These are phyloP conservation scores for Penicillium sclerotigenum DNA, from an alignment of 2,329 filamentous ascomycete species.

Conservation along the genomic window DNA sequence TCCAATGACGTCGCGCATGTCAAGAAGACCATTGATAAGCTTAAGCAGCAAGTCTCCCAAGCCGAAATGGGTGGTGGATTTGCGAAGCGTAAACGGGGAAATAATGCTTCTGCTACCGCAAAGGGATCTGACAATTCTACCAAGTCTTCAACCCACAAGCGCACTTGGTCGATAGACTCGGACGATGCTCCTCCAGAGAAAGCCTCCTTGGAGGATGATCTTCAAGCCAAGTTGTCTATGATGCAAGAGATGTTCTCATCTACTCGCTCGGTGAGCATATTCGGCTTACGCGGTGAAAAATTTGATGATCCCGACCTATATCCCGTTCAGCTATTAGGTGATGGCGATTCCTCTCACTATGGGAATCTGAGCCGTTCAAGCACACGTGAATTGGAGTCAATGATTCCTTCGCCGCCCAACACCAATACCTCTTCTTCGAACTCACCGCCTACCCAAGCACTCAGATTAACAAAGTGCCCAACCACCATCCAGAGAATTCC, in stretches of 20 bases:
- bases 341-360: slow-evolving; percentile 31
- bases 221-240: slow-evolving; percentile 43
- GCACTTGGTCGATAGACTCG: slow-evolving; percentile 94
- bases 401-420: slow-evolving; percentile 39
- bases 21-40: slow-evolving; percentile 93
- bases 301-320: slow-evolving; percentile 47
- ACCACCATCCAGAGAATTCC: slow-evolving; percentile 32
- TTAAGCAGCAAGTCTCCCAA: slow-evolving; percentile 89
- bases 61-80: slow-evolving; percentile 59
- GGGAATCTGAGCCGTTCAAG: slow-evolving; percentile 29
- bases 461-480: slow-evolving; percentile 23
- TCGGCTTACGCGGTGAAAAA: slow-evolving; percentile 44
- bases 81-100: slow-evolving; percentile 58
- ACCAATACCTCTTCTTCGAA: slow-evolving; percentile 41
- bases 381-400: slow-evolving; percentile 34
- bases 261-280: slow-evolving; percentile 41
- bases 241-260: slow-evolving; percentile 50
- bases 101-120: slow-evolving; percentile 50
- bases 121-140: slow-evolving; percentile 59
- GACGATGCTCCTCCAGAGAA: slow-evolving; percentile 46
- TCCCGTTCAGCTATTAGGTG: slow-evolving; percentile 40
- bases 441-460: slow-evolving; percentile 31
- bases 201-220: slow-evolving; percentile 42
- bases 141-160: slow-evolving; percentile 86
- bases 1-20: slow-evolving; percentile 93